A percentile compares a stretch with the other conserved stretches of the same genome.
phyloP scores from a whole-genome alignment of 169 alveolate genomes.

The Babesia microti region DNA sequence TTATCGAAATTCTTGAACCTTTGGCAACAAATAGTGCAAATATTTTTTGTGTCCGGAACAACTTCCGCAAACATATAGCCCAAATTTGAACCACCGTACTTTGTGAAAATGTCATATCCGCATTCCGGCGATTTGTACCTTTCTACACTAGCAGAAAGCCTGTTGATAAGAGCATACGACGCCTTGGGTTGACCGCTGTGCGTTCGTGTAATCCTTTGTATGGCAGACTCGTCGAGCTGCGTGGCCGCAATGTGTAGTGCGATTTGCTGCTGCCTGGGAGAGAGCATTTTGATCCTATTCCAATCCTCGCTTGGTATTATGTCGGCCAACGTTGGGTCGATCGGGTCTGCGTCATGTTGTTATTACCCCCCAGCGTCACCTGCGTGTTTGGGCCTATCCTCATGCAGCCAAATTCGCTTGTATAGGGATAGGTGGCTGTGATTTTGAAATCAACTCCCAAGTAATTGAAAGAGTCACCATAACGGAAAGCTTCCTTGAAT shows the following conservation, averaged over 20 bases:
- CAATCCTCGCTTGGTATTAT: background rate
- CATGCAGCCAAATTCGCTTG: background rate
- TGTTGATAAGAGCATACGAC: background rate
- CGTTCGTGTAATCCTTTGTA: constrained; percentile 2
- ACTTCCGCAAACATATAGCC: background rate
- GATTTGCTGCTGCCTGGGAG: background rate
- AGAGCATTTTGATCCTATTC: background rate
- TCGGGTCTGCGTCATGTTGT: constrained; percentile 8
- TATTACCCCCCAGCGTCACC: constrained; percentile 10
- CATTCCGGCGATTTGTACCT: background rate
- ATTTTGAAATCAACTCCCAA: constrained; percentile 58
- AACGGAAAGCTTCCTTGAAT: constrained; percentile 26
- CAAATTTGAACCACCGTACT: too few relatives aligned
- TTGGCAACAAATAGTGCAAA: constrained; percentile 51
- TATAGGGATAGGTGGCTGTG: constrained; percentile 27
- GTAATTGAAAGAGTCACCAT: constrained; percentile 47
- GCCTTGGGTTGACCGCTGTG: background rate
- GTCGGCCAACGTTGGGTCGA: constrained; percentile 2
- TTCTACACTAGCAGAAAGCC: background rate
- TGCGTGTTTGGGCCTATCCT: constrained; percentile 4
- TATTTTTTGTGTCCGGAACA: constrained; percentile 11
- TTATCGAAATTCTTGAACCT: constrained; percentile 8
- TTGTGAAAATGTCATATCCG: too few relatives aligned
- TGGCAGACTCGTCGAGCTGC: too few relatives aligned
- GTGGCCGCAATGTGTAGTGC: background rate